Percentiles rank a stretch among this genome's conserved stretches.
Evolutionary conservation across 768 basidiomycete species (phyloP).

Genomic region (Gymnopilus dilepis): DNA sequence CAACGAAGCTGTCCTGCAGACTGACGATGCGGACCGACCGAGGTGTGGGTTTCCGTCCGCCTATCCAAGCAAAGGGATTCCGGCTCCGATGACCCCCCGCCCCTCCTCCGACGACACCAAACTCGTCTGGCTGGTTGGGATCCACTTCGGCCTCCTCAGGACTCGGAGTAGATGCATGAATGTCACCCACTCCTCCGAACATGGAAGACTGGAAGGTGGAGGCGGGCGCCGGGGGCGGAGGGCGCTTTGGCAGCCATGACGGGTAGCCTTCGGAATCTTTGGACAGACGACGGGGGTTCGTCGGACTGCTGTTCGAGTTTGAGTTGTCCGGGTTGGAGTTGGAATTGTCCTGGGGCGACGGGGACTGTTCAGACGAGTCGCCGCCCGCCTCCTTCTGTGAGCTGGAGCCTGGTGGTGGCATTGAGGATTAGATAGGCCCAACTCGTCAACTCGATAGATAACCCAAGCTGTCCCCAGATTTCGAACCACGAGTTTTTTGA

Average conservation of each 20-base stretch:
- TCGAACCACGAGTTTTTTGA: slow-evolving; percentile 8
- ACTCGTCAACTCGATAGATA: neutral
- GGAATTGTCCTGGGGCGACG: neutral
- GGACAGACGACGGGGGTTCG: slow-evolving; percentile 21
- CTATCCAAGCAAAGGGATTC: slow-evolving; percentile 36
- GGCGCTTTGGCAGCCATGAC: slow-evolving; percentile 82
- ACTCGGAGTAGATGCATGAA: slow-evolving; percentile 26
- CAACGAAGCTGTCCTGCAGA: slow-evolving; percentile 53
- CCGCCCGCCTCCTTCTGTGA: neutral
- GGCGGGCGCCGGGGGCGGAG: slow-evolving; percentile 75
- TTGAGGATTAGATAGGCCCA: slow-evolving; percentile 6
- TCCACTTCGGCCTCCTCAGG: slow-evolving; percentile 29
- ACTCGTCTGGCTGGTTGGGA: slow-evolving; percentile 7
- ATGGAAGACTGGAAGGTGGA: slow-evolving; percentile 70
- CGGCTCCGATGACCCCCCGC: slow-evolving; percentile 3
- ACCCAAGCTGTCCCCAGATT: slow-evolving; percentile 5
- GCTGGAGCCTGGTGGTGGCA: slow-evolving; percentile 7
- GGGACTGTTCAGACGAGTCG: neutral
- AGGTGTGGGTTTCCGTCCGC: slow-evolving; percentile 80
- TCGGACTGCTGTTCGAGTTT: slow-evolving; percentile 1
- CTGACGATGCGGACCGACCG: slow-evolving; percentile 85
- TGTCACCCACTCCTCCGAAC: slow-evolving; percentile 33
- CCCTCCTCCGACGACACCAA: slow-evolving; percentile 1
- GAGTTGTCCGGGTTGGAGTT: slow-evolving; percentile 5
- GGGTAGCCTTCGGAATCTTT: slow-evolving; percentile 73